Percentiles rank a stretch among this genome's conserved stretches.
phyloP scores from a whole-genome alignment of 306 rosid genomes.

The Comarum palustre region DNA sequence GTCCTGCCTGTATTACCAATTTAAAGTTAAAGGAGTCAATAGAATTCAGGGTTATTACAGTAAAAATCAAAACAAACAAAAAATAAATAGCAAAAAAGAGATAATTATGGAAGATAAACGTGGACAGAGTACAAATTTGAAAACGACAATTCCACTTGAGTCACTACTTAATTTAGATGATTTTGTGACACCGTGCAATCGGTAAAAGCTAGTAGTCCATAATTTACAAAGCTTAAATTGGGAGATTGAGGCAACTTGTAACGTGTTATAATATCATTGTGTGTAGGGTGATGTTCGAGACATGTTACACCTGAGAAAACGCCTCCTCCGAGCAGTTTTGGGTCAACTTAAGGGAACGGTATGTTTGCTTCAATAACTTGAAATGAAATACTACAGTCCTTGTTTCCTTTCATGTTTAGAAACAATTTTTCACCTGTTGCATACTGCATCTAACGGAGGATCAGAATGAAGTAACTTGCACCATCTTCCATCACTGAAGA shows the following conservation, averaged over 20 bases:
- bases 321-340: conserved; percentile 58
- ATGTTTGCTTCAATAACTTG: conserved; percentile 18
- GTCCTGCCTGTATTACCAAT: no score
- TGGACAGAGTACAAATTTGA: no score
- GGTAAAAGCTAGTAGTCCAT: no score
- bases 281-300: conserved; percentile 72
- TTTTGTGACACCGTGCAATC: no score
- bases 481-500: neutral
- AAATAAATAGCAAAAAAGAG: no score
- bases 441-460: neutral
- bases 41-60: no score
- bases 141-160: no score
- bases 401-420: conserved; percentile 2
- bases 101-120: no score
- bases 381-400: conserved; percentile 12
- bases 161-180: no score
- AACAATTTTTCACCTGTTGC: neutral
- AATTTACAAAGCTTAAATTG: neutral
- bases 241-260: neutral
- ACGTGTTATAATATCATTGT: conserved; percentile 11
- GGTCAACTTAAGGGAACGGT: conserved; percentile 68
- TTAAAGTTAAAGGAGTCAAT: no score
- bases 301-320: conserved; percentile 62
- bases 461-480: neutral
- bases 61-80: no score